Base-by-base conservation (phyloP, 176 grass and related monocot genomes). In the Puya raimondii region DNA sequence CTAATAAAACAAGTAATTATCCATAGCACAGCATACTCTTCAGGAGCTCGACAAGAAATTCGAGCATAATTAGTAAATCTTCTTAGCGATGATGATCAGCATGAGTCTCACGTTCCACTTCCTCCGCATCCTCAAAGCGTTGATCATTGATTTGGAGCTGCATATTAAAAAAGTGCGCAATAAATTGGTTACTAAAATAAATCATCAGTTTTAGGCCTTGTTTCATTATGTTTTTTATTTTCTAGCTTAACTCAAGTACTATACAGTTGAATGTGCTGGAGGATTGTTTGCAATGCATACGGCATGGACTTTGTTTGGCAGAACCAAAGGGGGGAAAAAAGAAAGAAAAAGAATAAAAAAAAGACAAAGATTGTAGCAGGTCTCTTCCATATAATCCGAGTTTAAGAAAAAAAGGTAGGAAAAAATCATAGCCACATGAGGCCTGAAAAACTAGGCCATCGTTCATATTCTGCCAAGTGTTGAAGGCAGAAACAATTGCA, bases 61-160 rank as follows among this genome's bases (percentile, higher is more conserved):
- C 21, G n/a, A 61, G 56, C 56, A 7, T 42, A 6, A 42, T 42
- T 9, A 61, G 56, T 18, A 61, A 9, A 10, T 27, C 22, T 52
- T 70, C 17, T 52, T 48, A 48, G 13, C 6, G 53, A 26, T 23
- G 50, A 70, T 51, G 68, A 53, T 27, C 68, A 70, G 10, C 49
- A 9, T 33, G 50, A 11, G 50, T 50, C 12, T 53, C 68, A 25
- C 53, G 50, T 52, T 70, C 68, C 18, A 25, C 68, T 70, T 53
- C 68, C 68, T 70, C 48, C 5, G 68, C 68, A 70, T 70, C 50
- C 20, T 70, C 68, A 70, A 70, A 70, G 17, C 68, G 49, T 9
- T 70, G 68, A 25, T 70, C 68, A 27, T 70, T 70, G 68, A 70
- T 70, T 70, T 70, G 68, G 5, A 70, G 68, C 68, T 70, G 50